phyloP scores from a whole-genome alignment of 495 filamentous ascomycete species.

The Cairneyella variabilis region DNA sequence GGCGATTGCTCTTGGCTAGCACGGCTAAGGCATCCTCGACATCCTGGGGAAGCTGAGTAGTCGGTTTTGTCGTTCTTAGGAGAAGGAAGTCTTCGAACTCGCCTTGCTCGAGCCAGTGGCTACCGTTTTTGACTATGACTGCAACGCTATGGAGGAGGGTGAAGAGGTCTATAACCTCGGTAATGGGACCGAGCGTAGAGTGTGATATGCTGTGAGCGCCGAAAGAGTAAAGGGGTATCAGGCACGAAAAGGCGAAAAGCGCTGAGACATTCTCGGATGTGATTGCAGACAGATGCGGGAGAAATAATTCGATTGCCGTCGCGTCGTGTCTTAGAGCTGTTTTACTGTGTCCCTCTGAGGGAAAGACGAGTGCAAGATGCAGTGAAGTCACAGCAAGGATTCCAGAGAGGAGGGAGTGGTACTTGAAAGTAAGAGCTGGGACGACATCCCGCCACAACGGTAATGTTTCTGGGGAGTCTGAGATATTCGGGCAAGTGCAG shows the following conservation, averaged over 20 bases:
- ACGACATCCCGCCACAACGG: slow-evolving; percentile 1
- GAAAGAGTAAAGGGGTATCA: slow-evolving; percentile 11
- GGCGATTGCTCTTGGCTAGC: background rate
- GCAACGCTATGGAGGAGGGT: slow-evolving; percentile 2
- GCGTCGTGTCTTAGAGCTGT: slow-evolving; percentile 3
- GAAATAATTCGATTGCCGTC: background rate
- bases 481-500: too few relatives aligned
- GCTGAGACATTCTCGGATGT: background rate
- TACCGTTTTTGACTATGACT: slow-evolving; percentile 1
- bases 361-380: slow-evolving; percentile 1
- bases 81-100: background rate
- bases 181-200: background rate
- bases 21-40: background rate
- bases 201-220: background rate
- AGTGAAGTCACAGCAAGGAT: slow-evolving; percentile 5
- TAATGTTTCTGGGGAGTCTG: too few relatives aligned
- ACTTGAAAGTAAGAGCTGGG: slow-evolving; percentile 1
- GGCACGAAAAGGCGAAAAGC: slow-evolving; percentile 9
- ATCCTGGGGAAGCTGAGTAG: background rate
- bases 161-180: slow-evolving; percentile 2
- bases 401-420: slow-evolving; percentile 6
- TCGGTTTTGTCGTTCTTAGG: background rate
- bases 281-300: background rate
- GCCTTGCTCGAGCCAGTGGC: slow-evolving; percentile 3
- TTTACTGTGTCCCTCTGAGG: background rate